These are phyloP conservation scores for Lycium ferocissimum DNA, from an alignment of 257 asterid species.

Conservation along the genomic window DNA sequence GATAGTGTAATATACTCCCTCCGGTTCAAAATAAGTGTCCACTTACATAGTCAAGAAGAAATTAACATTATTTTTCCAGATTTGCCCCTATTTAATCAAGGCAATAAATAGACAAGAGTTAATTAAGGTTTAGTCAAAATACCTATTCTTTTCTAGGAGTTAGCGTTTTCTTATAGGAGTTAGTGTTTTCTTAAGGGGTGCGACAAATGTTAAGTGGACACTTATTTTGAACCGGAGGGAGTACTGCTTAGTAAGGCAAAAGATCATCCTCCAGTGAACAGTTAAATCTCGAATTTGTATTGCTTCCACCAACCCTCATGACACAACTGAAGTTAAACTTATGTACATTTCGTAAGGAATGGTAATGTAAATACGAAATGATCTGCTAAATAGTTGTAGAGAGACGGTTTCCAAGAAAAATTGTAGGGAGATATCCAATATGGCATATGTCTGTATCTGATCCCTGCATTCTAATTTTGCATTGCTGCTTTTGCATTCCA, in stretches of 20 bases:
- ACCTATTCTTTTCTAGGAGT: no score
- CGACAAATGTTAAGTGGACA: no score
- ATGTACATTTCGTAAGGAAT: neutral
- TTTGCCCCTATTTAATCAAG: no score
- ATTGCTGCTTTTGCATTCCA: constrained; percentile 42
- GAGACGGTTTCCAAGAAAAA: neutral
- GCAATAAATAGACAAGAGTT: no score
- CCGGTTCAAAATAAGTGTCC: no score
- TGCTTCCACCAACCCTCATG: neutral
- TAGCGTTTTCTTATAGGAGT: no score
- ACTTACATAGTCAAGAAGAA: no score
- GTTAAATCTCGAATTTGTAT: neutral
- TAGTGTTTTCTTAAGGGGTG: no score
- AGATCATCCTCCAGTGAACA: constrained; percentile 1
- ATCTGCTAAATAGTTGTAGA: neutral
- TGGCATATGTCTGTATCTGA: constrained; percentile 7
- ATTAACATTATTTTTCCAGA: no score
- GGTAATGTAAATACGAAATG: neutral
- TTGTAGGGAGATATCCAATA: neutral
- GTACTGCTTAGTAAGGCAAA: constrained; percentile 13
- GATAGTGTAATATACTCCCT: neutral
- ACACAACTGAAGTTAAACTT: neutral
- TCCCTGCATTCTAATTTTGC: constrained; percentile 6
- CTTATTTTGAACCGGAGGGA: no score
- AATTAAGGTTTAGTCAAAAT: no score